Evolutionary conservation across 2,329 filamentous ascomycete species (phyloP), one percentile per base, ranked within the genome.

Genomic region (Paramyrothecium sp.): DNA sequence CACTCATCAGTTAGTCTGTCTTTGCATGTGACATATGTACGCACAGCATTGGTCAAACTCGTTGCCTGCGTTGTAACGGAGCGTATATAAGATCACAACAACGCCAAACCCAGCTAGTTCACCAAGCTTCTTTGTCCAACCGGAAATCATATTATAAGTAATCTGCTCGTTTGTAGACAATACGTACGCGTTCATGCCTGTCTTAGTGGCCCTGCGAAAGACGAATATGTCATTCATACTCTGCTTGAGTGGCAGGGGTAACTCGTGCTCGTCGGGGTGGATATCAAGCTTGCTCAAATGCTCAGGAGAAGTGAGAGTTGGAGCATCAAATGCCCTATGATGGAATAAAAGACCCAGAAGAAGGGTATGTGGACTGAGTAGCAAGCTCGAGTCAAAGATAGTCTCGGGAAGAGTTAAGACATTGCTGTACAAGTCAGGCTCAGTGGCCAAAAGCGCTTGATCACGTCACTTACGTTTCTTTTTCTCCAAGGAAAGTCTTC

Each of bases 361-460:
- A 53, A 68, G 70, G 17, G 71, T 54, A 60, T 76, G 61, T 5
- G 62, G 66, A 59, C 68, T 76, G 20, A 76, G 67, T 11, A 73
- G 61, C 16, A 77, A 62, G 7, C 63, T 73, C 2, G 57, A 65
- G 58, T 73, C 58, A 64, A 69, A 74, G 47, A 78, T 68, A 48
- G 70, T 71, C 59, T 75, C 63, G 7, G 67, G 69, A 33, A 76
- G 59, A 2, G 59, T 59, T 51, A 75, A 75, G 7, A 55, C 70
- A 55, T 73, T 71, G 33, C 69, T 71, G n/a, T n/a, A n/a, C n/a
- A n/a, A n/a, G n/a, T n/a, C n/a, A n/a, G n/a, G n/a, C n/a, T n/a
- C n/a, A n/a, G n/a, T n/a, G n/a, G n/a, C n/a, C n/a, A n/a, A n/a
- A n/a, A n/a, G n/a, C n/a, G n/a, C n/a, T n/a, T n/a, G n/a, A n/a